Evolutionary conservation across 1,284 basidiomycete species (phyloP).

Genomic region (Fistulina hepatica): DNA sequence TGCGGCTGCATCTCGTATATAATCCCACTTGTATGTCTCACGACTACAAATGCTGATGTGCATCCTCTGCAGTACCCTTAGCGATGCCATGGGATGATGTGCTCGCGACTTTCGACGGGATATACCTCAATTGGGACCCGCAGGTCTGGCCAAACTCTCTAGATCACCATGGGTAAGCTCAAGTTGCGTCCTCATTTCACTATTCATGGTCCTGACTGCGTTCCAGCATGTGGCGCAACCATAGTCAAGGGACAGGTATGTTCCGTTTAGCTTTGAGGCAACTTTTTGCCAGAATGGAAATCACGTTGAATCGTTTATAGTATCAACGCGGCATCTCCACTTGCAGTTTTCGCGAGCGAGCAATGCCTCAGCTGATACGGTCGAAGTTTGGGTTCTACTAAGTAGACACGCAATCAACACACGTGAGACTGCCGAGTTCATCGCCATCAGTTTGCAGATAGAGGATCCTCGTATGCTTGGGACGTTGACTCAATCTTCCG

Average conservation of each 20-base stretch:
- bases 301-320: too few relatives aligned
- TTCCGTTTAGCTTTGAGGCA: too few relatives aligned
- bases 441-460: slow-evolving; percentile 53
- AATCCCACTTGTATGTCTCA: not conserved
- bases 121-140: slow-evolving; percentile 88
- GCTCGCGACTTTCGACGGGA: slow-evolving; percentile 65
- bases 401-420: slow-evolving; percentile 65
- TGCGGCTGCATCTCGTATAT: not conserved
- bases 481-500: too few relatives aligned
- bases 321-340: slow-evolving; percentile 27
- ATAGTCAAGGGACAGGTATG: not conserved
- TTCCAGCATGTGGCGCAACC: not conserved
- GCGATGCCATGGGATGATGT: slow-evolving; percentile 65
- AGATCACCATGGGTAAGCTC: slow-evolving; percentile 57
- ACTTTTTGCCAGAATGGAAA: too few relatives aligned
- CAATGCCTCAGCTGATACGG: slow-evolving; percentile 14
- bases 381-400: slow-evolving; percentile 72
- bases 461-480: slow-evolving; percentile 35
- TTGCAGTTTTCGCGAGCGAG: slow-evolving; percentile 23
- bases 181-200: not conserved
- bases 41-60: not conserved
- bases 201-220: too few relatives aligned
- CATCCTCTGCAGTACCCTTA: slow-evolving; percentile 29
- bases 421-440: slow-evolving; percentile 50
- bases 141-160: slow-evolving; percentile 39